Conservation (phyloP, 2,329 filamentous ascomycete genomes). For the Monosporascus sp. region DNA sequence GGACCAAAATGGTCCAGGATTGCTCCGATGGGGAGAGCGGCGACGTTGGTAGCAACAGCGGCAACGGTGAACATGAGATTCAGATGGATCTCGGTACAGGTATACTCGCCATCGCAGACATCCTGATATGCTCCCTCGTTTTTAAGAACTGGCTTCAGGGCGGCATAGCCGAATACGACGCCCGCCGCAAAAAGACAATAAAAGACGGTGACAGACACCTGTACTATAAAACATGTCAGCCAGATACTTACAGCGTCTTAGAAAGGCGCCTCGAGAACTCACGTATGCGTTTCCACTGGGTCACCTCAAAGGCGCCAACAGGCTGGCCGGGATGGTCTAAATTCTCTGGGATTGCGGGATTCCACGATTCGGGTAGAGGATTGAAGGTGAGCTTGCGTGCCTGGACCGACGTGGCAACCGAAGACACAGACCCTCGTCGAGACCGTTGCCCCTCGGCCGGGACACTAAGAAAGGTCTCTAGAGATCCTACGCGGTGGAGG, state of each 20-base stretch:
- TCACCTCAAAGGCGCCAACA: conserved; percentile 49
- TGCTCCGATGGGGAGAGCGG: conserved; percentile 77
- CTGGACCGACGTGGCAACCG: conserved; percentile 42
- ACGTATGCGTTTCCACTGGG: conserved; percentile 49
- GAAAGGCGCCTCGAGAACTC: conserved; percentile 19
- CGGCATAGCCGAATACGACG: conserved; percentile 78
- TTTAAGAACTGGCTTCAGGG: conserved; percentile 75
- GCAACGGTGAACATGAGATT: conserved; percentile 93
- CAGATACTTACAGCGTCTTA: conserved; percentile 1
- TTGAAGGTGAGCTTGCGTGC: conserved; percentile 49
- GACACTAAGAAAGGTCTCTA: conserved; percentile 45
- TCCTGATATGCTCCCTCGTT: conserved; percentile 65
- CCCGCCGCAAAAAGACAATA: conserved; percentile 76
- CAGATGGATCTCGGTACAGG: conserved; percentile 55
- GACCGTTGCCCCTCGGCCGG: conserved; percentile 32
- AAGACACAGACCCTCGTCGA: conserved; percentile 30
- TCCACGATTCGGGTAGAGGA: conserved; percentile 47
- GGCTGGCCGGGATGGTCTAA: conserved; percentile 35
- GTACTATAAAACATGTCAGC: conserved; percentile 40
- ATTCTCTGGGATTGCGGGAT: conserved; percentile 34
- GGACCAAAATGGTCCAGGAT: conserved; percentile 81
- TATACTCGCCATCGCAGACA: conserved; percentile 43
- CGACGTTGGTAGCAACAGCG: conserved; percentile 82
- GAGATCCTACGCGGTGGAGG: conserved; percentile 45
- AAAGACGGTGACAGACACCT: conserved; percentile 62